Percentiles rank a stretch among this genome's conserved stretches.
Evolutionary conservation across 2,329 filamentous ascomycete species (phyloP).

Genomic region (Phaeophleospora eucalypticola): DNA sequence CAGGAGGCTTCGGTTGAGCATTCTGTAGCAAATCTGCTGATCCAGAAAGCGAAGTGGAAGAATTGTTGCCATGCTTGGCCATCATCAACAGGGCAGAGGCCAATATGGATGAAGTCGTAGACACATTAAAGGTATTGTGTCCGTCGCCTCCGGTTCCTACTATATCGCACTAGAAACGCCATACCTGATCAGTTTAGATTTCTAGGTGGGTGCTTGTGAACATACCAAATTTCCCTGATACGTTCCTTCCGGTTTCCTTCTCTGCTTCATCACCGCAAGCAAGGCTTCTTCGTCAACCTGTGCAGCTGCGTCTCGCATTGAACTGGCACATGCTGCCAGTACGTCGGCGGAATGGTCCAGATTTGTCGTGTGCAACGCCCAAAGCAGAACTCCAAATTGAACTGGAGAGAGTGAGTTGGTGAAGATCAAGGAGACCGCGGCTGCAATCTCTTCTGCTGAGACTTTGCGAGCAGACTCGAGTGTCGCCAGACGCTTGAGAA

Average conservation of each 20-base stretch:
- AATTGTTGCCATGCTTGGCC: slow-evolving; percentile 93
- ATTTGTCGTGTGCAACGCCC: slow-evolving; percentile 85
- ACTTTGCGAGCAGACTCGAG: slow-evolving; percentile 45
- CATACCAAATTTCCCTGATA: slow-evolving; percentile 82
- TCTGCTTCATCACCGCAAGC: slow-evolving; percentile 55
- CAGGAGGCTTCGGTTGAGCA: slow-evolving; percentile 63
- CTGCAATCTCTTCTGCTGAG: slow-evolving; percentile 75
- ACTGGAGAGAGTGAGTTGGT: slow-evolving; percentile 83
- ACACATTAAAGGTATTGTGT: slow-evolving; percentile 98
- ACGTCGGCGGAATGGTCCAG: slow-evolving; percentile 81
- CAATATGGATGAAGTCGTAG: slow-evolving; percentile 88
- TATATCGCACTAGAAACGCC: slow-evolving; percentile 73
- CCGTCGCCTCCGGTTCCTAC: slow-evolving; percentile 95
- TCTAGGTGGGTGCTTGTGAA: slow-evolving; percentile 12
- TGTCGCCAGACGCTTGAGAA: slow-evolving; percentile 65
- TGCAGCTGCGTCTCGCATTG: slow-evolving; percentile 77
- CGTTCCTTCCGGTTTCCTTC: slow-evolving; percentile 61
- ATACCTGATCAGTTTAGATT: no score
- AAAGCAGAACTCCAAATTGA: slow-evolving; percentile 81
- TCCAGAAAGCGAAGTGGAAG: slow-evolving; percentile 91
- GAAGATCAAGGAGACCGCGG: slow-evolving; percentile 88
- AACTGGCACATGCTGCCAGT: slow-evolving; percentile 74
- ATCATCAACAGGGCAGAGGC: slow-evolving; percentile 80
- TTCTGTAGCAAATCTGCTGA: slow-evolving; percentile 85
- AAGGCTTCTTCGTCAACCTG: slow-evolving; percentile 64